Evolutionary conservation across 805 yeast species (phyloP), one percentile per base, ranked within the genome.

Genomic region (Wickerhamomyces kurtzmanii): DNA sequence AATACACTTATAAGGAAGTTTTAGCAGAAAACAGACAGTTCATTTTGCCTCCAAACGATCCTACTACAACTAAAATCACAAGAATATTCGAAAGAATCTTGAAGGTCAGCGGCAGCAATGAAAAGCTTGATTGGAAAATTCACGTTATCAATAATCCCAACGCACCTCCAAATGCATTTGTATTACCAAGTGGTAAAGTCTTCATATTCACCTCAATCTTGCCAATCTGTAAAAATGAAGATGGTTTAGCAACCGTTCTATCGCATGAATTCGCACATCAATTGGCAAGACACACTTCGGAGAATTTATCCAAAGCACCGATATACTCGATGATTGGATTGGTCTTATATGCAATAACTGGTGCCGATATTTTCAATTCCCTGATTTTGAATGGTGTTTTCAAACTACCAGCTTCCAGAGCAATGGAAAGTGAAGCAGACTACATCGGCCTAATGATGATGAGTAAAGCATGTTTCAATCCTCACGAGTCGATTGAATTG

Each of bases 401-500:
- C 27, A 70, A 73, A 38, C 69, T 79, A 68, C 96, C 96, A 0
- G 81, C 93, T 1, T 81, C 94, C 1, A 64, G 99, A 43, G 84
- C 73, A 33, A 85, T 85, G 95, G 99, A 91, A 53, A 68, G 85
- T 1, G 98, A 91, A 51, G 97, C 98, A 0, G 98, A 91, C 53
- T 77, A 78, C 43, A 87, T 91, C 17, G 99, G 99, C 0, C 59
- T 91, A 34, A 79, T 85, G 75, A 63, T 89, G 39, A 83, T 89
- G 95, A 72, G 95, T 3, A 61, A 75, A 33, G 94, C 94, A 26
- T 91, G 99, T 49, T 91, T 66, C 51, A 59, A 87, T 37, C 86
- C 95, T 5, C 55, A 57, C 12, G 84, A 76, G 39, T 80, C 95
- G 1, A 71, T 79, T 1, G 57, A 56, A 8, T 66, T 91, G 32